Conservation (phyloP, 169 alveolate genomes). For the Plasmodium billcollinsi region DNA sequence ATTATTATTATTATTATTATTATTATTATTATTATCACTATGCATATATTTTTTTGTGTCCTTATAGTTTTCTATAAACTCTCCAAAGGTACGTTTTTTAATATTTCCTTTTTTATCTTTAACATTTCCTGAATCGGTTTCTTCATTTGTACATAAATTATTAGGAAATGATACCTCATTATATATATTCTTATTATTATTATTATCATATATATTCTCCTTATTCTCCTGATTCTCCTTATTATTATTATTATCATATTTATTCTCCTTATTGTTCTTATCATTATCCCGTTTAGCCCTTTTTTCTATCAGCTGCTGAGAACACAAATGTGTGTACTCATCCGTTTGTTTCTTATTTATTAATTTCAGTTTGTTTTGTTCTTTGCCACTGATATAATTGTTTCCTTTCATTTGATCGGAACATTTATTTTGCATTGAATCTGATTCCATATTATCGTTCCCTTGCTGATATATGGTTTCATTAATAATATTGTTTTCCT, state of each 20-base stretch:
- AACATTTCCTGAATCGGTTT: not conserved
- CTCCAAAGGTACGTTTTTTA: constrained; percentile 14
- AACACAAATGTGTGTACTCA: too few species aligned
- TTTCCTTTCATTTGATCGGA: too few species aligned
- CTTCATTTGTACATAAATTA: not conserved
- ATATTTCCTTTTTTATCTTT: not conserved
- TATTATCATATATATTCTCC: not conserved
- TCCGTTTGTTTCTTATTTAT: too few species aligned
- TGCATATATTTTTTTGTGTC: not conserved
- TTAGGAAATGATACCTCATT: not conserved
- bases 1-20: not conserved
- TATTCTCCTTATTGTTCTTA: not conserved
- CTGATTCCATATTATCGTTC: too few species aligned
- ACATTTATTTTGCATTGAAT: too few species aligned
- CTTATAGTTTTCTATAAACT: not conserved
- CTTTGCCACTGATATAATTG: too few species aligned
- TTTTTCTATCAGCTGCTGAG: too few species aligned
- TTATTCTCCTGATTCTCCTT: not conserved
- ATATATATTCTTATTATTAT: not conserved
- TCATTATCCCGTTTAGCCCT: too few species aligned
- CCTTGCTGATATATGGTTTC: too few species aligned
- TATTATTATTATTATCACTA: not conserved
- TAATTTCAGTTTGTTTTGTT: too few species aligned
- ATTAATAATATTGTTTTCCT: not conserved
- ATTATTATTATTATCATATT: not conserved